A percentile compares a stretch with the other conserved stretches of the same genome.
phyloP scores from a whole-genome alignment of 208 protist genomes.

The Endotrypanum monterogeii region DNA sequence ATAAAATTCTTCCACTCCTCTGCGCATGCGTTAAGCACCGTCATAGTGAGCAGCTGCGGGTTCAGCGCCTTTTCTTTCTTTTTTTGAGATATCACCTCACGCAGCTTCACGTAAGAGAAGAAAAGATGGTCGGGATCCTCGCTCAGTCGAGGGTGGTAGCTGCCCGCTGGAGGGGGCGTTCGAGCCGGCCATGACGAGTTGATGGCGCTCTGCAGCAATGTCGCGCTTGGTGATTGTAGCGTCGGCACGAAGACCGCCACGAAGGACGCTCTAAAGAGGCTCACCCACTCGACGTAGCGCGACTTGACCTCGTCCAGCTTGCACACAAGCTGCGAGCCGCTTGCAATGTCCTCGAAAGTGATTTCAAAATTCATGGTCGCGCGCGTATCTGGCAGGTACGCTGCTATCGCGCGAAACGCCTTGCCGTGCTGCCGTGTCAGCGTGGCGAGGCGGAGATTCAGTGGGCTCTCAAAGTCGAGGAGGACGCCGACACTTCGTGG shows the following conservation, averaged over 20 bases:
- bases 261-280: constrained; percentile 75
- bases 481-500: constrained; percentile 41
- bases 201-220: constrained; percentile 76
- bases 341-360: constrained; percentile 87
- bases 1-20: constrained; percentile 90
- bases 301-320: constrained; percentile 63
- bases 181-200: constrained; percentile 36
- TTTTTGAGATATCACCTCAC: constrained; percentile 73
- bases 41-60: constrained; percentile 60
- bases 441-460: constrained; percentile 88
- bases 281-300: constrained; percentile 76
- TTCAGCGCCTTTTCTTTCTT: constrained; percentile 69
- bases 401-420: constrained; percentile 82
- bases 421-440: constrained; percentile 81
- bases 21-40: constrained; percentile 80
- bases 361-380: constrained; percentile 69
- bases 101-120: constrained; percentile 81
- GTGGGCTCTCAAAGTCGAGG: constrained; percentile 75
- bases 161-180: constrained; percentile 33
- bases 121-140: constrained; percentile 87
- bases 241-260: constrained; percentile 85
- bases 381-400: constrained; percentile 58
- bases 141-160: constrained; percentile 36
- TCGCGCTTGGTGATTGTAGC: constrained; percentile 69
- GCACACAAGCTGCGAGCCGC: constrained; percentile 64